These are phyloP conservation scores for Fonsecaea pugnacius DNA, from an alignment of 2,329 filamentous ascomycete genomes.

Conservation along the genomic window DNA sequence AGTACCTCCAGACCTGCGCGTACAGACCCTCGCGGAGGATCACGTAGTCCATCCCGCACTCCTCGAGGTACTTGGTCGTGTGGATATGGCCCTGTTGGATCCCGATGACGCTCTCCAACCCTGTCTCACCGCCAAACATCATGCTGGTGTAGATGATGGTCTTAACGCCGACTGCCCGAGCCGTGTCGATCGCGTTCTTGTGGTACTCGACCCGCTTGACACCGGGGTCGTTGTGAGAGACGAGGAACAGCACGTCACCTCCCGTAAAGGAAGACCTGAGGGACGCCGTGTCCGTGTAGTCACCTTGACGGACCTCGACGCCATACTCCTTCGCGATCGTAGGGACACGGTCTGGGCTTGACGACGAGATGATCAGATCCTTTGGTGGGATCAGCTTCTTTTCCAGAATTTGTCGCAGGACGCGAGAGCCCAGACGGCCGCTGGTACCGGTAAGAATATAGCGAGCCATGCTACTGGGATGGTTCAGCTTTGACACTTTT, in stretches of 20 bases:
- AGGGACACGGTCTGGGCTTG: constrained; percentile 2
- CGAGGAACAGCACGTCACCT: constrained; percentile 11
- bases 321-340: constrained; percentile 6
- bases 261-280: constrained; percentile 4
- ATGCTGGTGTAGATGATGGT: constrained; percentile 15
- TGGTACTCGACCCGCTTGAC: constrained; percentile 8
- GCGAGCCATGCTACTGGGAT: background rate
- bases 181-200: constrained; percentile 11
- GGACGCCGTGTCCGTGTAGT: constrained; percentile 5
- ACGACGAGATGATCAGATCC: constrained; percentile 14
- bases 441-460: constrained; percentile 13
- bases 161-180: background rate
- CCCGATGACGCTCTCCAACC: constrained; percentile 13
- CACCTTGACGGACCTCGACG: background rate
- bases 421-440: constrained; percentile 5
- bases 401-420: constrained; percentile 2
- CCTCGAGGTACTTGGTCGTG: background rate
- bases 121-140: constrained; percentile 15
- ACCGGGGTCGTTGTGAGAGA: constrained; percentile 11
- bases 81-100: constrained; percentile 14
- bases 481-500: background rate
- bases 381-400: background rate
- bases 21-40: constrained; percentile 12
- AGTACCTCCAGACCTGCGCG: constrained; percentile 3
- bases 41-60: constrained; percentile 9